phyloP scores from a whole-genome alignment of 2,329 filamentous ascomycete genomes.

The Xylariaceae sp. region DNA sequence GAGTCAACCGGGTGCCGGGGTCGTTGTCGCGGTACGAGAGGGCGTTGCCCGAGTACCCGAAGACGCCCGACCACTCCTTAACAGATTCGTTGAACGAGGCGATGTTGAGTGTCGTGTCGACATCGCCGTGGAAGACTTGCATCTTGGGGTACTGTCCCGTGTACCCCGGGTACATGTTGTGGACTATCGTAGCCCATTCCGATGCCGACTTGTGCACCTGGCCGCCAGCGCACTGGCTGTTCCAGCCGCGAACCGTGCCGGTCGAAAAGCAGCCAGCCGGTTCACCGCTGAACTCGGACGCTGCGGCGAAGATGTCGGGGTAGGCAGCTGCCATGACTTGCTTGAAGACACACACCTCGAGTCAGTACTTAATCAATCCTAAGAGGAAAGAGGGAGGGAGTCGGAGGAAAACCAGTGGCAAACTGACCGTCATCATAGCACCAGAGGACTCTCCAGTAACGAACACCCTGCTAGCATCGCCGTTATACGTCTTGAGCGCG shows the following conservation, averaged over 20 bases:
- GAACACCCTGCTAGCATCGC: constrained; percentile 29
- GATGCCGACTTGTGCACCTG: constrained; percentile 36
- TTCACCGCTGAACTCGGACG: constrained; percentile 51
- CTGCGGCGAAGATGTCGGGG: constrained; percentile 53
- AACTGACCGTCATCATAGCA: constrained; percentile 33
- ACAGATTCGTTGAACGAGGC: constrained; percentile 54
- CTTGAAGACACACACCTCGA: too few species aligned
- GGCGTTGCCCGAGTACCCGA: constrained; percentile 38
- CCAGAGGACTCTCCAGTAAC: constrained; percentile 33
- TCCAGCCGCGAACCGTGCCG: constrained; percentile 28
- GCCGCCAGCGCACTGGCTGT: constrained; percentile 48
- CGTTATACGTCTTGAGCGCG: constrained; percentile 30
- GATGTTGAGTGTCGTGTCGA: constrained; percentile 49
- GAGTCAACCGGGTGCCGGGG: constrained; percentile 28
- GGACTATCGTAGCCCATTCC: constrained; percentile 29
- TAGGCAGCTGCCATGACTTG: constrained; percentile 51
- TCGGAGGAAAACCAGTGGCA: neutral
- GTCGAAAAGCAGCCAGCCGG: constrained; percentile 47
- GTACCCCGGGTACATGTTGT: constrained; percentile 49
- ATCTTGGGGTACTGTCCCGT: constrained; percentile 51
- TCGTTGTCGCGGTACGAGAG: constrained; percentile 16
- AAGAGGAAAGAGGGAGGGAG: neutral
- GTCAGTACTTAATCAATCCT: too few species aligned
- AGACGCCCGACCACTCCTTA: constrained; percentile 51
- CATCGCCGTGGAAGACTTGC: constrained; percentile 55